These are phyloP conservation scores for Pseudogymnoascus sp. DNA, from an alignment of 2,329 filamentous ascomycete species.

Conservation along the genomic window DNA sequence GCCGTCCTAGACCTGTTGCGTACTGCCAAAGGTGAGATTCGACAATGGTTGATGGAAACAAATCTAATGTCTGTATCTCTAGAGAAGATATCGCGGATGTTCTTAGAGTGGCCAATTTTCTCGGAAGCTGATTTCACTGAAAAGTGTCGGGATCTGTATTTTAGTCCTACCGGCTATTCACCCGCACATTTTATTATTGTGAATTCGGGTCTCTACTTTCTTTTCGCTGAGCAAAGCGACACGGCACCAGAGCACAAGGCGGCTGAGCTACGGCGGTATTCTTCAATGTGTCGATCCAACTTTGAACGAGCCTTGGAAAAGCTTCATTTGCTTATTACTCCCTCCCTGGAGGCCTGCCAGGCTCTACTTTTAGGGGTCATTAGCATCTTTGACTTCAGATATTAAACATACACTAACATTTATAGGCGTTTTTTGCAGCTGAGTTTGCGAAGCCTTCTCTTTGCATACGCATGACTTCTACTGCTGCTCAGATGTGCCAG, in stretches of 20 bases:
- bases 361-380: slow-evolving; percentile 11
- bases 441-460: slow-evolving; percentile 8
- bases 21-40: slow-evolving; percentile 10
- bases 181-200: slow-evolving; percentile 12
- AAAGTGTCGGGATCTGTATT: slow-evolving; percentile 10
- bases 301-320: slow-evolving; percentile 10
- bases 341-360: slow-evolving; percentile 9
- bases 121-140: slow-evolving; percentile 9
- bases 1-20: slow-evolving; percentile 13
- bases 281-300: slow-evolving; percentile 9
- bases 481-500: slow-evolving; percentile 10
- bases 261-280: slow-evolving; percentile 9
- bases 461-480: slow-evolving; percentile 7
- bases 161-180: not conserved
- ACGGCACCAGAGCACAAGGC: not conserved
- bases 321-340: slow-evolving; percentile 9
- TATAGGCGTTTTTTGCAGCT: not conserved
- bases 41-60: not conserved
- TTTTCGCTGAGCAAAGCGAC: slow-evolving; percentile 11
- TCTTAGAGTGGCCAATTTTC: slow-evolving; percentile 7
- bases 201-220: slow-evolving; percentile 12
- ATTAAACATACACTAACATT: not conserved
- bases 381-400: not conserved
- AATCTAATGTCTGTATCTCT: not conserved
- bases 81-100: slow-evolving; percentile 8